Conservation (phyloP, 176 grass and related monocot genomes). For the Oryza coarctata region DNA sequence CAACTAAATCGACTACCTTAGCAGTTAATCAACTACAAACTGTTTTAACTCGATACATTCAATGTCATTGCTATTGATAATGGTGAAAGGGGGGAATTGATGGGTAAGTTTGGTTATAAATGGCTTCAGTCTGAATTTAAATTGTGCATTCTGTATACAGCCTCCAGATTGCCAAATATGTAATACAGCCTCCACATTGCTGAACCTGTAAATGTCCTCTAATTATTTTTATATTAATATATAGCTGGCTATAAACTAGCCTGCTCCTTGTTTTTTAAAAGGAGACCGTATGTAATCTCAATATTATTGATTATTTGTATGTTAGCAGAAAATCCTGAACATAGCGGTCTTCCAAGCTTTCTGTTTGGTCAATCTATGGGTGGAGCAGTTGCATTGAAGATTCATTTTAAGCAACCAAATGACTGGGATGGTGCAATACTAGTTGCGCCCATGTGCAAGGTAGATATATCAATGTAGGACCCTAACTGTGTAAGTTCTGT, state of each 20-base stretch:
- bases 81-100: not conserved
- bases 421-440: constrained; percentile 87
- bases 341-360: constrained; percentile 69
- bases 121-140: constrained; percentile 9
- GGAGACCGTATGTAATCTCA: not conserved
- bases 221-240: not conserved
- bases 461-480: constrained; percentile 30
- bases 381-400: constrained; percentile 86
- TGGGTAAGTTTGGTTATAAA: not conserved
- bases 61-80: not conserved
- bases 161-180: not conserved
- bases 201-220: not conserved
- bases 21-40: not conserved
- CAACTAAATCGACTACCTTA: not conserved
- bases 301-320: constrained; percentile 4
- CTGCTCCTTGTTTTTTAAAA: not conserved
- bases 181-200: not conserved
- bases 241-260: not conserved
- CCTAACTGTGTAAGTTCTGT: not conserved
- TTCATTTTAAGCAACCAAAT: constrained; percentile 85
- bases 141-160: constrained; percentile 5
- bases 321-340: constrained; percentile 69
- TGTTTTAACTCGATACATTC: not conserved
- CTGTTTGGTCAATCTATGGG: constrained; percentile 97
- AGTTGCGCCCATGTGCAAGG: constrained; percentile 98